phyloP scores from a whole-genome alignment of 257 asterid species.

The Fraxinus anomala region DNA sequence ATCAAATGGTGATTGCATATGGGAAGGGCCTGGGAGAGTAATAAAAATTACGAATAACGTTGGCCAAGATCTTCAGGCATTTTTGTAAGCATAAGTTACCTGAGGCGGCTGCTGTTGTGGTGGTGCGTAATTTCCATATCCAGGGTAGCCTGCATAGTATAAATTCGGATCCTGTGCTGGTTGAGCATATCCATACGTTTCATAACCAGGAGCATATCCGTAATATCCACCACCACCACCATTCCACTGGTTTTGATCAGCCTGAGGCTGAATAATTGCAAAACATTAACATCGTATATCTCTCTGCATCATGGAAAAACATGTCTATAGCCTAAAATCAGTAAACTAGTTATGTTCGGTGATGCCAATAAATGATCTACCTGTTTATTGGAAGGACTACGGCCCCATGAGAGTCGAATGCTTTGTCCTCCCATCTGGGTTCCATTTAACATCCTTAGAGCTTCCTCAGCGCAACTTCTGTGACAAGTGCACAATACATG shows the following conservation, averaged over 20 bases:
- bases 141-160: slow-evolving; percentile 80
- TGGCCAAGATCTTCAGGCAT: background rate
- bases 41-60: background rate
- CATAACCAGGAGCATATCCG: slow-evolving; percentile 75
- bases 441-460: slow-evolving; percentile 68
- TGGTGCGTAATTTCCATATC: slow-evolving; percentile 67
- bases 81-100: slow-evolving; percentile 32
- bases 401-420: slow-evolving; percentile 98
- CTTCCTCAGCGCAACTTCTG: slow-evolving; percentile 94
- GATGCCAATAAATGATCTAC: slow-evolving; percentile 27
- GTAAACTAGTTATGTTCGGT: background rate
- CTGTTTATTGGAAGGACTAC: slow-evolving; percentile 88
- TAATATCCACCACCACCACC: slow-evolving; percentile 49
- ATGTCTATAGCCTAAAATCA: background rate
- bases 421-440: slow-evolving; percentile 80
- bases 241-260: slow-evolving; percentile 55
- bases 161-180: slow-evolving; percentile 73
- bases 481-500: slow-evolving; percentile 7
- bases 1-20: background rate
- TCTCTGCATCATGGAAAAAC: background rate
- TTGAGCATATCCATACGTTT: slow-evolving; percentile 72
- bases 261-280: slow-evolving; percentile 33
- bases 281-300: background rate
- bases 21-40: background rate
- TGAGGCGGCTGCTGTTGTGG: slow-evolving; percentile 57